A percentile compares a stretch with the other conserved stretches of the same genome.
Conservation (phyloP, 352 stramenopile genomes). For the Phytophthora sansomeana region DNA sequence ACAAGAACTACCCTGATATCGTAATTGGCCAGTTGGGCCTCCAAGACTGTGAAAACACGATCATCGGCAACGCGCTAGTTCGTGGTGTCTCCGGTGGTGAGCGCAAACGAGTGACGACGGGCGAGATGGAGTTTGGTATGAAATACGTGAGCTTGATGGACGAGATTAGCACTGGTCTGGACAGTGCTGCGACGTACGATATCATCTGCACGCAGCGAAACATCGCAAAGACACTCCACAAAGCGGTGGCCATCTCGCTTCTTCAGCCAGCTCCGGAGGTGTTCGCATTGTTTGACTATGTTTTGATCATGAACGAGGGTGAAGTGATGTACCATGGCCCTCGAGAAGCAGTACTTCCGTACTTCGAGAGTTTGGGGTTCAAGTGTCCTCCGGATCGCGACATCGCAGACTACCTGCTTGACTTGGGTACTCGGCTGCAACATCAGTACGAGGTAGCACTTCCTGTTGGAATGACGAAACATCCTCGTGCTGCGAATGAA, state of each 20-base stretch:
- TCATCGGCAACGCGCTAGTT: slow-evolving; percentile 52
- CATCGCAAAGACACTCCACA: slow-evolving; percentile 43
- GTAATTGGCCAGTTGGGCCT: slow-evolving; percentile 32
- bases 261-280: slow-evolving; percentile 76
- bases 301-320: slow-evolving; percentile 44
- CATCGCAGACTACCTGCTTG: slow-evolving; percentile 26
- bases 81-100: slow-evolving; percentile 62
- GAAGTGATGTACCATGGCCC: slow-evolving; percentile 40
- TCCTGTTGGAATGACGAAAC: slow-evolving; percentile 20
- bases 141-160: slow-evolving; percentile 70
- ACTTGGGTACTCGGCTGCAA: slow-evolving; percentile 42
- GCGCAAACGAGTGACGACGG: slow-evolving; percentile 68
- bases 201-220: slow-evolving; percentile 39
- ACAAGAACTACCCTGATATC: slow-evolving; percentile 13
- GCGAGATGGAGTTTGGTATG: slow-evolving; percentile 88
- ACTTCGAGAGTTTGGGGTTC: slow-evolving; percentile 17
- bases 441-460: slow-evolving; percentile 37
- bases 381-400: slow-evolving; percentile 18
- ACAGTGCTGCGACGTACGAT: slow-evolving; percentile 51
- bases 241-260: slow-evolving; percentile 68
- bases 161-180: slow-evolving; percentile 52
- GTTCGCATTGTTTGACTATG: slow-evolving; percentile 45
- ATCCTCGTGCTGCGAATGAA: slow-evolving; percentile 23
- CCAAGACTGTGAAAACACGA: slow-evolving; percentile 50
- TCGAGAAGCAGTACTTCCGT: slow-evolving; percentile 12